phyloP scores from a whole-genome alignment of 495 filamentous ascomycete species.

The Beverwykella pulmonaria region DNA sequence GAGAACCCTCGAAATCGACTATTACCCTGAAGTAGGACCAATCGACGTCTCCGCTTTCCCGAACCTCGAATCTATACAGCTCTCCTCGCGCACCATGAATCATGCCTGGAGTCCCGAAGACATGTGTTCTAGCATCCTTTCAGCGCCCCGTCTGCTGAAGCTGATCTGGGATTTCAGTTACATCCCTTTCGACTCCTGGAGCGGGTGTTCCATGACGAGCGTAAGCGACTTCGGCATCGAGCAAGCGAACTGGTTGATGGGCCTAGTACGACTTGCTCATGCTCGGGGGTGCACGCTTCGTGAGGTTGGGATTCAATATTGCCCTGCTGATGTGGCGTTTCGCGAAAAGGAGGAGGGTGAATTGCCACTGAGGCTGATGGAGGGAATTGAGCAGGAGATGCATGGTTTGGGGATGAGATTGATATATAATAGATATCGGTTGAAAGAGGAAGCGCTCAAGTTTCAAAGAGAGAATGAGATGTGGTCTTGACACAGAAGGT shows the following conservation, averaged over 20 bases:
- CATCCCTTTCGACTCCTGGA: too few species aligned
- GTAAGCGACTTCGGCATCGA: neutral
- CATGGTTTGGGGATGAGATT: neutral
- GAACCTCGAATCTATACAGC: neutral
- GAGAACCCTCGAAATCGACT: neutral
- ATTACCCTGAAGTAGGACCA: neutral
- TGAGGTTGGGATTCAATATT: neutral
- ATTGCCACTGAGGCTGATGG: neutral
- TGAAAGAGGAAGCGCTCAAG: neutral
- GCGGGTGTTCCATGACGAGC: too few species aligned
- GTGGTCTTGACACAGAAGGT: too few species aligned
- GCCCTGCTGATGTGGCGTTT: neutral
- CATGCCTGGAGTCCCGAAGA: neutral
- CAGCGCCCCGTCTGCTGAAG: neutral
- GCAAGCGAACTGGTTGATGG: neutral
- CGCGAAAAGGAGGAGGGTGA: neutral
- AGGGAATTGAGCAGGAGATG: neutral
- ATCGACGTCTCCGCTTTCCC: neutral
- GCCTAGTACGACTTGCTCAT: neutral
- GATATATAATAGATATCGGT: neutral
- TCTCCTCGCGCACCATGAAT: neutral
- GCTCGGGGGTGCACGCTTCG: neutral
- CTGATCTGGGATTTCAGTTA: neutral
- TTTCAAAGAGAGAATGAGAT: neutral
- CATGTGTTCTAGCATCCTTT: neutral